Conservation (phyloP, 2,329 filamentous ascomycete species). For the Leptodontidium sp. region DNA sequence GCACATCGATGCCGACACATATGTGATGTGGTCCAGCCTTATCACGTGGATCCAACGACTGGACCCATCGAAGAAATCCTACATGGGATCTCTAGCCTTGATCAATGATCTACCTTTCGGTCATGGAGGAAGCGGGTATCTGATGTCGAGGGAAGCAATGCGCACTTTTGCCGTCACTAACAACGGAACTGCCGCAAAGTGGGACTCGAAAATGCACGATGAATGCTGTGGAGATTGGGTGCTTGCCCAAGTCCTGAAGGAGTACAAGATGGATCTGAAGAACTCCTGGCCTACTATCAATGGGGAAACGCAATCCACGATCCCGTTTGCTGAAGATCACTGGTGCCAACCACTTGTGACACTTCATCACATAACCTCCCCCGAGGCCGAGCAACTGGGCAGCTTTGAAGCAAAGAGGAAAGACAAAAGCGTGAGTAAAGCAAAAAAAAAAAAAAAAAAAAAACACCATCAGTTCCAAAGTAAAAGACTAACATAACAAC, state of each 20-base stretch:
- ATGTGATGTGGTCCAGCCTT: constrained; percentile 61
- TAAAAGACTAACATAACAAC: not conserved
- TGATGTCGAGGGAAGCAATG: constrained; percentile 61
- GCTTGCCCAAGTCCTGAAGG: constrained; percentile 55
- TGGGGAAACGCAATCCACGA: constrained; percentile 60
- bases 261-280: constrained; percentile 50
- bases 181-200: constrained; percentile 55
- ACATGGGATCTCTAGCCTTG: constrained; percentile 59
- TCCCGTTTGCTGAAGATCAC: constrained; percentile 55
- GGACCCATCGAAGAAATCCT: constrained; percentile 50
- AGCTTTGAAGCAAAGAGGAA: constrained; percentile 51
- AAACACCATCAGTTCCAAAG: not conserved
- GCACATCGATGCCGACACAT: constrained; percentile 66
- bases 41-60: constrained; percentile 42
- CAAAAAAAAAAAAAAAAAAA: too few relatives aligned
- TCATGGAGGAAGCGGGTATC: constrained; percentile 64
- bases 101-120: constrained; percentile 56
- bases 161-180: constrained; percentile 54
- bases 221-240: constrained; percentile 63
- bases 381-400: constrained; percentile 49
- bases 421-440: constrained; percentile 22
- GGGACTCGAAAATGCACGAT: constrained; percentile 52
- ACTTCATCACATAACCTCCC: constrained; percentile 62
- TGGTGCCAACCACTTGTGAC: constrained; percentile 65
- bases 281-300: constrained; percentile 63